Evolutionary conservation across 2,329 filamentous ascomycete genomes (phyloP), one percentile per base, ranked within the genome.

Genomic region (Sarocladiaceae sp.): DNA sequence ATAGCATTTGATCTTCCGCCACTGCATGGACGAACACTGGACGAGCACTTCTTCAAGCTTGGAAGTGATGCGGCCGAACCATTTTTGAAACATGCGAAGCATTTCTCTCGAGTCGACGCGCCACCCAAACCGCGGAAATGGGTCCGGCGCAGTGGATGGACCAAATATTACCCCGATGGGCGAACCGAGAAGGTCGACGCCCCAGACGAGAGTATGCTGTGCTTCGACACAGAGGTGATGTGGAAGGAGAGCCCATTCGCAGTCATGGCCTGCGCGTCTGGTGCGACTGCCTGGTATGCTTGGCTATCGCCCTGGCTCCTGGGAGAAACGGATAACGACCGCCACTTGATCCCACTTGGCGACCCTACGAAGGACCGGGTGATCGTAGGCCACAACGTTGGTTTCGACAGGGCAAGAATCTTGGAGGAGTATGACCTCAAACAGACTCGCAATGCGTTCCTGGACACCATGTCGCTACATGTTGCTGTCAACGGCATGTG

Each of bases 401-500:
- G 94, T 18, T 99, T 95, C 66, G 94, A 99, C 65, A 81, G 94
- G 22, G 93, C 93, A 15, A 81, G 95, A 31, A 82, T 97, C 52
- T 70, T 85, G 18, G 94, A 99, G 65, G 94, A 99, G 66, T 99
- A 99, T 66, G 80, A 86, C 61, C 69, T 97, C 36, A 76, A 82
- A 52, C 93, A 97, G 66, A 87, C 90, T 1, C 82, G 84, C 35
- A 97, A 91, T 59, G 87, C 83, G 39, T 99, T 96, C 65, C 71
- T 99, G 50, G 94, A 99, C 66, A 99, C 94, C 26, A 99, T 99
- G 94, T 97, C 93, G 2, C 74, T 99, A 18, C 94, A 99, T 66
- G 93, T 96, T 7, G 95, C 95, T 2, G 93, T 96, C 22, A 99
- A 99, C 65, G 94, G 94, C 56, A 99, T 99, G 94, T 99, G 94